Evolutionary conservation across 2,329 filamentous ascomycete genomes (phyloP).

Genomic region (Madurella fahalii): DNA sequence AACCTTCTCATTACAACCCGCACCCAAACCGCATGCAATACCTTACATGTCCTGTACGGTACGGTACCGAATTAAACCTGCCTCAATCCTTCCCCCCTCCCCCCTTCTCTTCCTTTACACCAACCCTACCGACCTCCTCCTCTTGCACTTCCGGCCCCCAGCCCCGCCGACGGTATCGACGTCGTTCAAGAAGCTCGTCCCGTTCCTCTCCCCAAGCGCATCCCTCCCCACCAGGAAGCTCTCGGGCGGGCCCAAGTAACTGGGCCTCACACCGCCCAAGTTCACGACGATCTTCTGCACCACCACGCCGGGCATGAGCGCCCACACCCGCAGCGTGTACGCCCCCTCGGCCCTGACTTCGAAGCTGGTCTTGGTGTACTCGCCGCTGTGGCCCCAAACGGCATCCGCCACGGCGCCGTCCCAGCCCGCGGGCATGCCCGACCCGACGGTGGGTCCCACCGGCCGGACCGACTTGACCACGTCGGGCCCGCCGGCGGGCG

Average conservation of each 20-base stretch:
- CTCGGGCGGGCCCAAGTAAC: conserved; percentile 55
- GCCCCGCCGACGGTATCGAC: conserved; percentile 19
- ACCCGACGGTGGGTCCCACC: conserved; percentile 40
- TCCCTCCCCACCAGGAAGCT: conserved; percentile 46
- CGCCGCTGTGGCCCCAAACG: conserved; percentile 42
- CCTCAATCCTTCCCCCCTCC: no score
- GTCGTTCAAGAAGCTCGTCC: conserved; percentile 35
- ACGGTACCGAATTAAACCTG: no score
- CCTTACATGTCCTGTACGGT: no score
- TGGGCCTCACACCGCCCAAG: conserved; percentile 50
- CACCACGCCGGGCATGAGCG: conserved; percentile 48
- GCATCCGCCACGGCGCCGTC: conserved; percentile 41
- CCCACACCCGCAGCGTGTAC: conserved; percentile 49
- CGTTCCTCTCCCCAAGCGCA: conserved; percentile 33
- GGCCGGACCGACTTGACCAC: conserved; percentile 35
- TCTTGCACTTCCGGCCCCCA: not conserved
- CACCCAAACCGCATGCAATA: no score
- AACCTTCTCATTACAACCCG: no score
- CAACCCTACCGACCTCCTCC: not conserved
- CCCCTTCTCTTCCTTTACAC: no score
- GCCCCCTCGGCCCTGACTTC: conserved; percentile 38
- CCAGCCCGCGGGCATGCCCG: conserved; percentile 41
- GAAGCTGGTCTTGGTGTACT: conserved; percentile 45
- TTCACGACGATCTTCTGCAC: conserved; percentile 55
- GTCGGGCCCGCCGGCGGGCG: conserved; percentile 31